Base-by-base conservation (phyloP, 306 rosid genomes). In the Sicyos baderoa region DNA sequence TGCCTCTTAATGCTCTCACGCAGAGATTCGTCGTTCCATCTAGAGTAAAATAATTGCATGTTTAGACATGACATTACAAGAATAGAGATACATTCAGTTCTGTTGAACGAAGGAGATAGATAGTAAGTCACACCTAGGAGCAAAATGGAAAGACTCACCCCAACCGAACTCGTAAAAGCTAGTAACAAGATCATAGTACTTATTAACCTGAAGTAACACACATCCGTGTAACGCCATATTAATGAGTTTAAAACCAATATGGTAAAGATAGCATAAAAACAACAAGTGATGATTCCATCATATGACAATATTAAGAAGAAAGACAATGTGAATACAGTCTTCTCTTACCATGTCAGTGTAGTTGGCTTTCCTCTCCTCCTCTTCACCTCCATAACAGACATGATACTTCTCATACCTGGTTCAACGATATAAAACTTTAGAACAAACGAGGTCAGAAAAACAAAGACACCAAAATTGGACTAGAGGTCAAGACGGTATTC, bases 161-260 rank as follows among this genome's bases (percentile, higher is more conserved):
- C 97, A 92, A 72, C 97, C 97, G 74, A 86, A 92, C 79, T 92
- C 97, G 81, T 92, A 92, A 79, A 92, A 92, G 86, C 96, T 86
- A 64, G 97, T 92, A 44, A 78, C 91, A 58, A 92, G 89, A 82
- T 92, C 97, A 76, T 92, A 92, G 82, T 92, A 92, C 89, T 89
- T 92, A 54, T 92, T 92, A 53, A 89, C 97, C 97, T 92, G 95
- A 80, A 77, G 82, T 53, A 64, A 65, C 59, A 72, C 63, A 76
- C 61, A 11, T 6, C 47, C 12, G 6, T 5, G 42, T 14, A 55
- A 56, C 6, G 67, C 1, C 17, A 64, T 3, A 44, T 42, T 19
- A 49, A 17, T 64, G 11, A 17, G 71, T 45, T 37, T 12, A 66
- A 47, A 66, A 19, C 23, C 21, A 18, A 47, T 22, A 22, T 48